Base-by-base conservation (phyloP, 2,329 filamentous ascomycete genomes). In the Arachnopeziza araneosa region DNA sequence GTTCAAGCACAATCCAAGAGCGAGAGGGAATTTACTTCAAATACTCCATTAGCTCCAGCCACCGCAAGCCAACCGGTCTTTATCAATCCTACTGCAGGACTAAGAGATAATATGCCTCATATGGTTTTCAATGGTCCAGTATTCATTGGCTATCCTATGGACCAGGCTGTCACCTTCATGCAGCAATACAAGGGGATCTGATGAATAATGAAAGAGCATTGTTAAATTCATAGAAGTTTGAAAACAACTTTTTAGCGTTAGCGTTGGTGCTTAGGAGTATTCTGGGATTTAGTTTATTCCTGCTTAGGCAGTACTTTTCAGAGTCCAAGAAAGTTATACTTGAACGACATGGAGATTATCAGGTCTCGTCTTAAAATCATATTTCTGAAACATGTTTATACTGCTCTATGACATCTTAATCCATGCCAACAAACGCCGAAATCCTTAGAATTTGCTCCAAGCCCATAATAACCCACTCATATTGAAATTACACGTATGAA, bases 41-140 rank as follows among this genome's bases (percentile, higher is more conserved):
- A 69, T 86, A 24, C 54, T 26, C 56, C 60, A 54, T 59, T 60
- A 59, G 58, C 70, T 48, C 65, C 73, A 14, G 64, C 67, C 36
- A 64, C 69, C 7, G 72, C 74, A 10, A 66, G 68, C 1, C 78
- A 79, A 64, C 83, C 83, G 22, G 72, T 80, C 0, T 85, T 86
- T 59, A 74, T 86, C 66, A 81, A 81, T 64, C 71, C 79, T 1
- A 64, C 72, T 50, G 69, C 73, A 57, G 63, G 74, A 48, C 56
- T 62, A 6, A 66, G 60, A 21, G 54, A 23, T 49, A 62, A 62
- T 12, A 53, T 70, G 10, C 83, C 90, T 10, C 87, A 89, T 67
- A 89, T 97, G 83, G 80, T 96, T 0, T 96, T 97, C 71, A 96
- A 90, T 9, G 93, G 93, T 0, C 93, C 93, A 0, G 92, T 97